Evolutionary conservation across 1,139 yeast species (phyloP), one percentile per base, ranked within the genome.

Genomic region (Candida labiduridarum): DNA sequence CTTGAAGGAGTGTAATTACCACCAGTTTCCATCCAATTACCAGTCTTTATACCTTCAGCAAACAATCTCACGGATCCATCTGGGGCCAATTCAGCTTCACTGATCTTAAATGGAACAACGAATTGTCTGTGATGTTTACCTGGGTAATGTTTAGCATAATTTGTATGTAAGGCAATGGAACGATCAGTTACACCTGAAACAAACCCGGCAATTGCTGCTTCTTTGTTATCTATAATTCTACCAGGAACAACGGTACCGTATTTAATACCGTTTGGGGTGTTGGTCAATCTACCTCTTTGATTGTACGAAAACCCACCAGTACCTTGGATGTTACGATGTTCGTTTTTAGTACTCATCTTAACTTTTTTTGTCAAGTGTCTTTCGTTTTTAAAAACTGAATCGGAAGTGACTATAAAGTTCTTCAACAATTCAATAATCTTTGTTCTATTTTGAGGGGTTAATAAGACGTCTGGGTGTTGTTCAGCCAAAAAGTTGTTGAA

Each of bases 181-280:
- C 76, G 67, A 49, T 74, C 79, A 54, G 67, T 69, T 4, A 63
- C 72, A 57, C 63, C 62, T 11, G 78, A 84, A 41, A 85, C 76
- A 57, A 88, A 87, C n/a, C 96, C 96, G 61, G 88, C 95, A 56
- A 87, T 75, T 8, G 89, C 92, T 29, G 84, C 85, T 47, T 76
- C 78, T 52, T 79, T 73, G 44, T 72, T 69, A 46, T 74, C 78
- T 39, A 87, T 72, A 43, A 82, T 70, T 72, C 97, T 84, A 54
- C 95, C 96, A 14, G 88, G 87, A 12, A 83, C 85, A 35, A 85
- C 74, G 50, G 74, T 73, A 34, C 82, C 82, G 51, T 81, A 75
- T 49, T 78, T 72, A 38, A 85, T 71, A 45, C 97, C 97, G 58
- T 85, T 81, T 31, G 96, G 96, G 2, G 91, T 79, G 67, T 86